Conservation (phyloP, 2,329 filamentous ascomycete species). For the Phoma sp. region DNA sequence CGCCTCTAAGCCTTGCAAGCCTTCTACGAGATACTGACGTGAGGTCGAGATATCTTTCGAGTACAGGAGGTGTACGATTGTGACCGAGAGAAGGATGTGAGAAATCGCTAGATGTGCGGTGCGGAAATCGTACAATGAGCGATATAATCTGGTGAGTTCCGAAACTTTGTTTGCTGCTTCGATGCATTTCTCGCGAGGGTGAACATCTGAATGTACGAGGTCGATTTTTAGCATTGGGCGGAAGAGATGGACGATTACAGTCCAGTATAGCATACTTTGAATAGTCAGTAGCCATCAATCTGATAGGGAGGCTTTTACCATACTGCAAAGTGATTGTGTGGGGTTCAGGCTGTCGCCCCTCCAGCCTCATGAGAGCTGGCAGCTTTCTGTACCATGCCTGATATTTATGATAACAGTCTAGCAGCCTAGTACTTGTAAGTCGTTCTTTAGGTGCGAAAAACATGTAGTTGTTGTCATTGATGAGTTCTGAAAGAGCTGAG, state of each 20-base stretch:
- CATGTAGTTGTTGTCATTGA: slow-evolving; percentile 73
- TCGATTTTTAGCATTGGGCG: slow-evolving; percentile 72
- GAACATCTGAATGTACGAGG: slow-evolving; percentile 62
- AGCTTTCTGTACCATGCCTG: slow-evolving; percentile 74
- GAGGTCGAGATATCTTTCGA: slow-evolving; percentile 47
- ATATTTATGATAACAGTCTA: slow-evolving; percentile 71
- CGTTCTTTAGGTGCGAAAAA: slow-evolving; percentile 73
- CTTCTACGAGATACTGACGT: slow-evolving; percentile 49
- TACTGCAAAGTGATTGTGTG: slow-evolving; percentile 77
- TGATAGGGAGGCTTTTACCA: slow-evolving; percentile 46
- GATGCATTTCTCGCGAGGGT: slow-evolving; percentile 70
- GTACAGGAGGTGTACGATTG: slow-evolving; percentile 54
- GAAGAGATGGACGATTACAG: slow-evolving; percentile 74
- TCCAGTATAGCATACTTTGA: slow-evolving; percentile 69
- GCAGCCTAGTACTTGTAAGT: slow-evolving; percentile 67
- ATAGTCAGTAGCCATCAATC: slow-evolving; percentile 16
- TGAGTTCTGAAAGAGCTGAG: slow-evolving; percentile 74
- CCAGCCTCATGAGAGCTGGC: slow-evolving; percentile 66
- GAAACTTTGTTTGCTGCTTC: slow-evolving; percentile 54
- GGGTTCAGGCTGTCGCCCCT: slow-evolving; percentile 62
- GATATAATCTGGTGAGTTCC: slow-evolving; percentile 50
- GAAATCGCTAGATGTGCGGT: slow-evolving; percentile 48
- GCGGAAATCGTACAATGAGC: slow-evolving; percentile 52
- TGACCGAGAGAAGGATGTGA: slow-evolving; percentile 50
- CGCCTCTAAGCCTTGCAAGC: slow-evolving; percentile 50